Percentiles rank a stretch among this genome's conserved stretches.
Conservation (phyloP, 2,329 filamentous ascomycete species). For the Pochonia chlamydosporia region DNA sequence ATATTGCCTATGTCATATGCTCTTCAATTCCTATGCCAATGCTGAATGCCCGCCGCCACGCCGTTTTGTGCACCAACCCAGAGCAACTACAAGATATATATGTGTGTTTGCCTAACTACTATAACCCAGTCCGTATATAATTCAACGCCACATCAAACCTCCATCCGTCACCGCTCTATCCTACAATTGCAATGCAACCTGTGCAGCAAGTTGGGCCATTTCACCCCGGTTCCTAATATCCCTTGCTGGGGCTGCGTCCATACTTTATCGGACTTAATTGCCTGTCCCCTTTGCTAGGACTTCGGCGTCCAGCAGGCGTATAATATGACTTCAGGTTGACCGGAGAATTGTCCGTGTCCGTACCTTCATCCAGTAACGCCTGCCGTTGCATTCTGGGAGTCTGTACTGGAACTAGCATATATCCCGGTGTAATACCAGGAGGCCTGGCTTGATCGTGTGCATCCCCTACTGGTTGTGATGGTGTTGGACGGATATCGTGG, state of each 20-base stretch:
- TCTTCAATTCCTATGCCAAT: too few relatives aligned
- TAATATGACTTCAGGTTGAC: conserved; percentile 35
- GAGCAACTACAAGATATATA: too few relatives aligned
- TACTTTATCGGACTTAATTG: conserved; percentile 43
- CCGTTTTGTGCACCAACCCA: too few relatives aligned
- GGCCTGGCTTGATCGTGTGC: conserved; percentile 17
- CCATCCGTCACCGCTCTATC: too few relatives aligned
- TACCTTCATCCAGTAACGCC: conserved; percentile 37
- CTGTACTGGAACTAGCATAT: conserved; percentile 46
- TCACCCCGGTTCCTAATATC: conserved; percentile 11
- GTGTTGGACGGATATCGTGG: neutral
- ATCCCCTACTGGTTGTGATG: conserved; percentile 11
- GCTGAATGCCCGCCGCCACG: too few relatives aligned
- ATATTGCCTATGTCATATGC: too few relatives aligned
- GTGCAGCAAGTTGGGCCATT: too few relatives aligned
- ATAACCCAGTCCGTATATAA: neutral
- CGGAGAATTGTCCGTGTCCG: conserved; percentile 47
- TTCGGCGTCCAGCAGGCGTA: conserved; percentile 41
- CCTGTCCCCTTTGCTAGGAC: conserved; percentile 44
- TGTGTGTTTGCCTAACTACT: too few relatives aligned
- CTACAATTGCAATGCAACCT: too few relatives aligned
- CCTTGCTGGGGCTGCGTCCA: conserved; percentile 32
- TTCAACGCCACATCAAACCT: neutral
- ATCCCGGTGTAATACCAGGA: conserved; percentile 32
- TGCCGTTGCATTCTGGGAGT: conserved; percentile 40